These are phyloP conservation scores for Oidiodendron maius DNA, from an alignment of 495 filamentous ascomycete species.

Conservation along the genomic window DNA sequence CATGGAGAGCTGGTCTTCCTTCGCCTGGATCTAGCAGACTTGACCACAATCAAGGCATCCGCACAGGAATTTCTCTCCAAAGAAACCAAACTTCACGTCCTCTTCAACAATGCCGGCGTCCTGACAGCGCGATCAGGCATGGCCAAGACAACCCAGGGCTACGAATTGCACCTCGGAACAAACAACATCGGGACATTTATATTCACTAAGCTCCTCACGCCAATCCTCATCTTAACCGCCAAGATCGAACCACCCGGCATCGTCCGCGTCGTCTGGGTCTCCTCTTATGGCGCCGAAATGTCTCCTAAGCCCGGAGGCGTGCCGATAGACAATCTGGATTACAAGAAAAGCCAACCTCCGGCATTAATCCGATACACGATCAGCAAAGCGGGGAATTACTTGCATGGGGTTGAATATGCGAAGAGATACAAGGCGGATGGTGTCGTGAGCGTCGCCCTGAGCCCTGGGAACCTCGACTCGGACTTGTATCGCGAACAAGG, in stretches of 20 bases:
- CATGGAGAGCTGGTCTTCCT: constrained; percentile 37
- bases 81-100: constrained; percentile 42
- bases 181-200: constrained; percentile 39
- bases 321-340: constrained; percentile 28
- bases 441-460: constrained; percentile 28
- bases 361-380: constrained; percentile 30
- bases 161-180: constrained; percentile 36
- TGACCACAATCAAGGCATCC: constrained; percentile 29
- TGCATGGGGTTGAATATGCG: constrained; percentile 31
- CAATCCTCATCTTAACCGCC: constrained; percentile 31
- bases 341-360: constrained; percentile 13
- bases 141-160: constrained; percentile 26
- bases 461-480: constrained; percentile 38
- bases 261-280: constrained; percentile 41
- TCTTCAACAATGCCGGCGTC: constrained; percentile 69
- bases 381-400: constrained; percentile 35
- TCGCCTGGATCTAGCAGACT: constrained; percentile 35
- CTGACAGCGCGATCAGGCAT: constrained; percentile 49
- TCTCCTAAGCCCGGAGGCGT: constrained; percentile 25
- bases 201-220: constrained; percentile 38
- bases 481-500: constrained; percentile 31
- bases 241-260: constrained; percentile 24
- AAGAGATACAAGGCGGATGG: constrained; percentile 21
- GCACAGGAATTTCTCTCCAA: constrained; percentile 32
- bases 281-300: constrained; percentile 26